phyloP scores from a whole-genome alignment of 176 grass and related monocot species.

The Avena eriantha region DNA sequence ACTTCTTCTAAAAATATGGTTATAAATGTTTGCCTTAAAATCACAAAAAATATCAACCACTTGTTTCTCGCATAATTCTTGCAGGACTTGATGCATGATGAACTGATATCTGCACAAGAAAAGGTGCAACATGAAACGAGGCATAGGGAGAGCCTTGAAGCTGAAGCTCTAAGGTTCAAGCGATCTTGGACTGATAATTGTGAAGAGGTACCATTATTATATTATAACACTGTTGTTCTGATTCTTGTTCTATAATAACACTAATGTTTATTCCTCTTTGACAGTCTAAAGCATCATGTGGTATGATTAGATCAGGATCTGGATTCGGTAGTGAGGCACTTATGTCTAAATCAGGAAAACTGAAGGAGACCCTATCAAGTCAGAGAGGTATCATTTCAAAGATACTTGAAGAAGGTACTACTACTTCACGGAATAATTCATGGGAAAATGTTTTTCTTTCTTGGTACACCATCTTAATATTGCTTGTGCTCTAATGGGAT shows the following conservation, averaged over 20 bases:
- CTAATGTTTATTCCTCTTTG: conserved; percentile 42
- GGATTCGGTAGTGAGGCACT: conserved; percentile 46
- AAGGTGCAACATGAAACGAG: conserved; percentile 64
- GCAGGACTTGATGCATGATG: conserved; percentile 62
- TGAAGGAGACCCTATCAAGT: conserved; percentile 63
- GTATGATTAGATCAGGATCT: conserved; percentile 67
- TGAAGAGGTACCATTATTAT: conserved; percentile 62
- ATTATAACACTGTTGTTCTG: conserved; percentile 32
- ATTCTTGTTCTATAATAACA: conserved; percentile 26
- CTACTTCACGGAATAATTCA: conserved; percentile 31
- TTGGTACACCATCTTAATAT: conserved; percentile 19
- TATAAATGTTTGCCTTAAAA: conserved; percentile 30
- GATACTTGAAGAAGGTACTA: conserved; percentile 93
- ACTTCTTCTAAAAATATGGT: conserved; percentile 21
- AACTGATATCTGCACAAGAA: conserved; percentile 74
- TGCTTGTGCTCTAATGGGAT: conserved; percentile 37
- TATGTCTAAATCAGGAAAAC: conserved; percentile 63
- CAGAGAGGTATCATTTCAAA: conserved; percentile 80
- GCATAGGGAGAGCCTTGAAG: conserved; percentile 72
- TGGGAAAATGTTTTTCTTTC: conserved; percentile 1
- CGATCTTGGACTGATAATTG: conserved; percentile 53
- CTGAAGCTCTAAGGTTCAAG: conserved; percentile 71
- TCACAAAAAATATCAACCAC: conserved; percentile 9
- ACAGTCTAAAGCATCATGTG: conserved; percentile 57
- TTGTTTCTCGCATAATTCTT: conserved; percentile 44